These are phyloP conservation scores for Vitellaria paradoxa DNA, from an alignment of 179 eudicot species.

Conservation along the genomic window DNA sequence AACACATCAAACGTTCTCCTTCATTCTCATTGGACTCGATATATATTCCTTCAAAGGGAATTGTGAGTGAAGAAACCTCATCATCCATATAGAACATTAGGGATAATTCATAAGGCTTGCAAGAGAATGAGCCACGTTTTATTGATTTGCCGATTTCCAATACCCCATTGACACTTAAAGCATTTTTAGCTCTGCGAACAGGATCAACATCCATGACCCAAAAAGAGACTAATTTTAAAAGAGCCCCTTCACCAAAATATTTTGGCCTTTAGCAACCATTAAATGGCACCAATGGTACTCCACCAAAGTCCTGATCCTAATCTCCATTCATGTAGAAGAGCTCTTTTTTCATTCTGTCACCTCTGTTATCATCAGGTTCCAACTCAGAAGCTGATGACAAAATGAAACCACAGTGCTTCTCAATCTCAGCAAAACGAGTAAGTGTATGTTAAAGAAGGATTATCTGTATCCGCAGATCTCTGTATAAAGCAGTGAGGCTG, in stretches of 20 bases:
- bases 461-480: not conserved
- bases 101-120: not conserved
- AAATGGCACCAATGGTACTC: constrained; percentile 24
- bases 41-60: constrained; percentile 32
- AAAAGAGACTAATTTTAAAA: constrained; percentile 17
- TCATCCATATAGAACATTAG: constrained; percentile 19
- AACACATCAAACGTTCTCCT: constrained; percentile 22
- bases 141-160: constrained; percentile 29
- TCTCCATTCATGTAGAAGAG: constrained; percentile 29
- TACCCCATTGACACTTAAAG: constrained; percentile 22
- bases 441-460: constrained; percentile 5
- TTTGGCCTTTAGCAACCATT: constrained; percentile 1
- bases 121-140: constrained; percentile 12
- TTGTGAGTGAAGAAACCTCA: constrained; percentile 22
- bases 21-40: constrained; percentile 19
- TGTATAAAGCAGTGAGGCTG: not conserved
- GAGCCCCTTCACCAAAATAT: not conserved
- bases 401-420: constrained; percentile 22
- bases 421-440: constrained; percentile 14
- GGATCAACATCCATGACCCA: constrained; percentile 24
- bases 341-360: constrained; percentile 15
- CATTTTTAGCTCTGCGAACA: constrained; percentile 16
- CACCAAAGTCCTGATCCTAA: constrained; percentile 26
- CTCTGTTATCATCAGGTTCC: constrained; percentile 6
- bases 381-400: constrained; percentile 21